A percentile compares a stretch with the other conserved stretches of the same genome.
phyloP scores from a whole-genome alignment of 495 filamentous ascomycete genomes.

The Polyplosphaeria fusca region DNA sequence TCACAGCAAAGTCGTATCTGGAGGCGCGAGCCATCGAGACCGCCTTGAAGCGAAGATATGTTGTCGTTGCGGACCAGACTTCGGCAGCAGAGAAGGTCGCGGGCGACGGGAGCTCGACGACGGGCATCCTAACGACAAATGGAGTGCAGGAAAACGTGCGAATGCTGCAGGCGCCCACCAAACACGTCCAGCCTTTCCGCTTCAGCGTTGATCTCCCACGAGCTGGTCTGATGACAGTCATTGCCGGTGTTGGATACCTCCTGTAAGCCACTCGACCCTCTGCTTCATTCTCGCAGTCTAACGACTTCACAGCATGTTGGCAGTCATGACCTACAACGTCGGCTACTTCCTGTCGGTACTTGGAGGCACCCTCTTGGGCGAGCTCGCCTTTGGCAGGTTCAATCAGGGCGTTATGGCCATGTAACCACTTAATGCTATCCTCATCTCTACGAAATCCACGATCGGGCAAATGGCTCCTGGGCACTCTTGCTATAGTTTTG shows the following conservation, averaged over 20 bases:
- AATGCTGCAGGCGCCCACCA: slow-evolving; percentile 56
- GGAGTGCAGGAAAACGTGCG: slow-evolving; percentile 72
- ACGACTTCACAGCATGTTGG: slow-evolving; percentile 74
- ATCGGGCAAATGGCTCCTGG: slow-evolving; percentile 19
- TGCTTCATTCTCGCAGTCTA: not conserved
- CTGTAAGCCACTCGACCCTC: slow-evolving; percentile 60
- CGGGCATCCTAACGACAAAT: slow-evolving; percentile 57
- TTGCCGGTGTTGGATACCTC: slow-evolving; percentile 77
- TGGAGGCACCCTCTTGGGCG: slow-evolving; percentile 77
- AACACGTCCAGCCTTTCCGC: slow-evolving; percentile 64
- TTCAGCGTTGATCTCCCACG: slow-evolving; percentile 74
- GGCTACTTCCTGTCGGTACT: slow-evolving; percentile 93
- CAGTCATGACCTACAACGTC: slow-evolving; percentile 96
- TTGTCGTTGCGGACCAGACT: slow-evolving; percentile 65
- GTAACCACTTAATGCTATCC: slow-evolving; percentile 1
- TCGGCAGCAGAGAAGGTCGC: slow-evolving; percentile 50
- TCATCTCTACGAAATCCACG: slow-evolving; percentile 3
- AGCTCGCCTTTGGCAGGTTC: slow-evolving; percentile 74
- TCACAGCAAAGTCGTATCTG: slow-evolving; percentile 61
- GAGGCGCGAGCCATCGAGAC: slow-evolving; percentile 59
- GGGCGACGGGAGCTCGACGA: slow-evolving; percentile 56
- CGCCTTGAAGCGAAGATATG: slow-evolving; percentile 68
- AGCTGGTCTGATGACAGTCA: slow-evolving; percentile 62
- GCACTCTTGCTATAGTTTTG: slow-evolving; percentile 3
- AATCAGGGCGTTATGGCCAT: slow-evolving; percentile 29